Conservation (phyloP, 495 filamentous ascomycete species). For the Hypoxylon trugodes region DNA sequence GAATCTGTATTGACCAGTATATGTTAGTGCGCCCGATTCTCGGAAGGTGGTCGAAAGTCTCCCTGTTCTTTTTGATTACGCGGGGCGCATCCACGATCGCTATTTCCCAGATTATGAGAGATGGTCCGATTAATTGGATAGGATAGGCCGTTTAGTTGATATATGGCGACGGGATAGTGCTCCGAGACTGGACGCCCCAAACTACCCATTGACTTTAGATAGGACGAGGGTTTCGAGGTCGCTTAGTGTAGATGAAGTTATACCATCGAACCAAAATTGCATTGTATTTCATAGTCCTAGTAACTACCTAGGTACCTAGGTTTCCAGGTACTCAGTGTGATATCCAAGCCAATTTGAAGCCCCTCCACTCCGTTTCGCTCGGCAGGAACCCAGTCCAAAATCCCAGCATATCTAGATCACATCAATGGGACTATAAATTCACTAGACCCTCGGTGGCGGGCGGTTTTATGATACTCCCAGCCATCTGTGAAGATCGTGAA, state of each 20-base stretch:
- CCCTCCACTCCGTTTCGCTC: too few species aligned
- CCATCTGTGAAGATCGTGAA: neutral
- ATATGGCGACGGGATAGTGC: too few species aligned
- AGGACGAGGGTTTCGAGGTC: neutral
- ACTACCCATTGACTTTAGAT: too few species aligned
- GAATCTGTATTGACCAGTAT: conserved; percentile 3
- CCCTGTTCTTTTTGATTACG: conserved; percentile 65
- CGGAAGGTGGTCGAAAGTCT: conserved; percentile 53
- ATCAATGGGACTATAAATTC: neutral
- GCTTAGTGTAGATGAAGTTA: neutral
- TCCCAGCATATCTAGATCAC: neutral
- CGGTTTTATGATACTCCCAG: conserved; percentile 3
- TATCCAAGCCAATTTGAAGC: too few species aligned
- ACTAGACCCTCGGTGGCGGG: too few species aligned
- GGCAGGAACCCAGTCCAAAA: too few species aligned
- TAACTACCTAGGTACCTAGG: conserved; percentile 3
- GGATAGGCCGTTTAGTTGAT: neutral
- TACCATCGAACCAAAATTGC: neutral
- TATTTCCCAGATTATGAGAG: conserved; percentile 69
- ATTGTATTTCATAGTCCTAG: too few species aligned
- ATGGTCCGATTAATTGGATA: conserved; percentile 10
- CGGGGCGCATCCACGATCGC: conserved; percentile 60
- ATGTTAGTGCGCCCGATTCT: conserved; percentile 56
- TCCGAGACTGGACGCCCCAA: too few species aligned
- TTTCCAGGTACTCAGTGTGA: too few species aligned